Conservation (phyloP, 2,329 filamentous ascomycete genomes). For the Xylaria digitata region DNA sequence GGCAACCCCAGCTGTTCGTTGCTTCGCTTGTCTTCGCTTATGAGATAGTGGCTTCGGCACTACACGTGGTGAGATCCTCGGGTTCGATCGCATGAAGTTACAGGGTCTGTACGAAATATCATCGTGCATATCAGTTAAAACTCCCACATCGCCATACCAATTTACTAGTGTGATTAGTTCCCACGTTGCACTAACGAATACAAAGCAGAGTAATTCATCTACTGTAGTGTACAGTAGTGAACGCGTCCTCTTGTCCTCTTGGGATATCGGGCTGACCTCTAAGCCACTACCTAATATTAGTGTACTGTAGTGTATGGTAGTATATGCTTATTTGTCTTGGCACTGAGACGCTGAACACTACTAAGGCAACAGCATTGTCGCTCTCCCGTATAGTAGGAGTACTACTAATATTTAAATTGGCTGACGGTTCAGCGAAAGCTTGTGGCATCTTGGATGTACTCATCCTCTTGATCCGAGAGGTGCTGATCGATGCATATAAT, state of each 20-base stretch:
- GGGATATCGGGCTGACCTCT: conserved; percentile 10
- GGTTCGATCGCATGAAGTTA: neutral
- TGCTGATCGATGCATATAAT: conserved; percentile 1
- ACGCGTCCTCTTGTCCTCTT: neutral
- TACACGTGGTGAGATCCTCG: conserved; percentile 1
- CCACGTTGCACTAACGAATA: conserved; percentile 1
- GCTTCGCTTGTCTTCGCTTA: conserved; percentile 5
- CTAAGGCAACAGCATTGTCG: conserved; percentile 1
- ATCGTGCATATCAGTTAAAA: too few species aligned
- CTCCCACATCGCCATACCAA: too few species aligned
- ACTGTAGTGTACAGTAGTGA: too few species aligned
- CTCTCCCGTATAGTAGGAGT: conserved; percentile 10
- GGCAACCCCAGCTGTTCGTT: conserved; percentile 15
- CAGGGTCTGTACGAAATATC: neutral
- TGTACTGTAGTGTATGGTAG: conserved; percentile 19
- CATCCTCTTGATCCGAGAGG: neutral
- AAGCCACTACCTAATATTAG: neutral
- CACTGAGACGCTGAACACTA: neutral
- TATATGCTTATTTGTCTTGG: conserved; percentile 24
- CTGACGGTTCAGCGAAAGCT: neutral
- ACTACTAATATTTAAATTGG: neutral
- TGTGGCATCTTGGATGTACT: neutral
- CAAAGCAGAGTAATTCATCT: conserved; percentile 11
- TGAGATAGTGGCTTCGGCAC: conserved; percentile 10
- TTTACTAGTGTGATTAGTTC: too few species aligned